Conservation (phyloP, 2,329 filamentous ascomycete genomes). For the Xylaria sp. region DNA sequence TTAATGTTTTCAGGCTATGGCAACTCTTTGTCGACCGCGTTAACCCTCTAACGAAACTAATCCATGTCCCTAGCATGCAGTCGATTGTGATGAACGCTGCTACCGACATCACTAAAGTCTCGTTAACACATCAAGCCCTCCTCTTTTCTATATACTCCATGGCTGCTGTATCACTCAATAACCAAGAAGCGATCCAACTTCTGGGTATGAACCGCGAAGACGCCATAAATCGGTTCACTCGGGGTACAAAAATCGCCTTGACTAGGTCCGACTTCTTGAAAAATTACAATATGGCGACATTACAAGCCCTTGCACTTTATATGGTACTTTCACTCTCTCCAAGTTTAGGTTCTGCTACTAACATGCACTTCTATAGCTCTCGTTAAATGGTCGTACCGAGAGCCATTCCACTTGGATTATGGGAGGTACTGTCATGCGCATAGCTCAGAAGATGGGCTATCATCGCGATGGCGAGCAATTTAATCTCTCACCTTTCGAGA, state of each 20-base stretch:
- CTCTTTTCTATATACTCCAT: constrained; percentile 61
- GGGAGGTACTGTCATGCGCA: constrained; percentile 53
- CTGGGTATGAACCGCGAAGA: constrained; percentile 35
- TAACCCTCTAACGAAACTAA: constrained; percentile 66
- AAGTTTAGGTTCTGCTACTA: neutral
- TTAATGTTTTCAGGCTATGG: constrained; percentile 65
- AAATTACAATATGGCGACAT: constrained; percentile 49
- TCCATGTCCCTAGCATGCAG: constrained; percentile 65
- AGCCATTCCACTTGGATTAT: constrained; percentile 48
- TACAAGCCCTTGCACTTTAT: constrained; percentile 53
- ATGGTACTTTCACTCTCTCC: constrained; percentile 31
- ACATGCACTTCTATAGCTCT: constrained; percentile 26
- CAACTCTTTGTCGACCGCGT: constrained; percentile 66
- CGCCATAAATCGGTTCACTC: constrained; percentile 40
- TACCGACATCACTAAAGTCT: constrained; percentile 55
- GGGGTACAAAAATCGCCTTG: constrained; percentile 39
- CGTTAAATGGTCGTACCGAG: constrained; percentile 35
- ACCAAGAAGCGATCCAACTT: constrained; percentile 52
- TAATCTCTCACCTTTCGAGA: constrained; percentile 55
- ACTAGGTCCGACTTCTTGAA: constrained; percentile 50
- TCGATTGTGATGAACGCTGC: constrained; percentile 60
- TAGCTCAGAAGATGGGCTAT: constrained; percentile 57
- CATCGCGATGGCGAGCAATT: constrained; percentile 53
- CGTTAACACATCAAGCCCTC: constrained; percentile 55
- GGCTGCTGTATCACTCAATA: constrained; percentile 55